These are phyloP conservation scores for Gastrolobium bilobum DNA, from an alignment of 306 rosid genomes.

Conservation along the genomic window DNA sequence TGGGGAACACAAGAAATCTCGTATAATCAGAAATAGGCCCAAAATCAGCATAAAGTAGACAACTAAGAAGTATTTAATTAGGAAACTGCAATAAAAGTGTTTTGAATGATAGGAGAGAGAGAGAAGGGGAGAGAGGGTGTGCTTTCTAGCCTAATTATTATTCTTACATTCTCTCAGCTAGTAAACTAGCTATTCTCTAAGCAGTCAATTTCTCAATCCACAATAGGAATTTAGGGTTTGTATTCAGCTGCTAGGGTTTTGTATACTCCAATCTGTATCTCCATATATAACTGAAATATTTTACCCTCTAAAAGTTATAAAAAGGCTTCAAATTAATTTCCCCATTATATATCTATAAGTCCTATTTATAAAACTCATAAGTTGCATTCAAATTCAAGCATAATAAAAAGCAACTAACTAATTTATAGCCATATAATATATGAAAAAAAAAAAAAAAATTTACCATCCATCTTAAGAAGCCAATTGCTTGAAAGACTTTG, in stretches of 20 bases:
- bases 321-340: conserved; percentile 1
- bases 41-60: conserved; percentile 61
- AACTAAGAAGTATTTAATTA: conserved; percentile 62
- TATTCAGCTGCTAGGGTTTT: conserved; percentile 56
- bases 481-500: conserved; percentile 74
- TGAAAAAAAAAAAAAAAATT: conserved; percentile 18
- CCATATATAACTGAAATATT: neutral
- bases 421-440: neutral
- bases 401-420: neutral
- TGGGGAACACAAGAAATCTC: conserved; percentile 78
- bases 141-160: conserved; percentile 51
- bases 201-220: conserved; percentile 19
- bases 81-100: conserved; percentile 62
- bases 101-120: conserved; percentile 67
- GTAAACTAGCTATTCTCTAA: conserved; percentile 29
- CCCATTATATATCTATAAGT: neutral
- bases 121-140: conserved; percentile 31
- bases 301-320: neutral
- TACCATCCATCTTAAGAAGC: conserved; percentile 65
- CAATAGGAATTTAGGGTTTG: conserved; percentile 65
- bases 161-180: conserved; percentile 25
- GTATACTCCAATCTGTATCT: conserved; percentile 30
- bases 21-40: conserved; percentile 65
- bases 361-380: neutral
- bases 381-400: conserved; percentile 16